Base-by-base conservation (phyloP, 2,329 filamentous ascomycete species). In the Hyphodiscus sp. region DNA sequence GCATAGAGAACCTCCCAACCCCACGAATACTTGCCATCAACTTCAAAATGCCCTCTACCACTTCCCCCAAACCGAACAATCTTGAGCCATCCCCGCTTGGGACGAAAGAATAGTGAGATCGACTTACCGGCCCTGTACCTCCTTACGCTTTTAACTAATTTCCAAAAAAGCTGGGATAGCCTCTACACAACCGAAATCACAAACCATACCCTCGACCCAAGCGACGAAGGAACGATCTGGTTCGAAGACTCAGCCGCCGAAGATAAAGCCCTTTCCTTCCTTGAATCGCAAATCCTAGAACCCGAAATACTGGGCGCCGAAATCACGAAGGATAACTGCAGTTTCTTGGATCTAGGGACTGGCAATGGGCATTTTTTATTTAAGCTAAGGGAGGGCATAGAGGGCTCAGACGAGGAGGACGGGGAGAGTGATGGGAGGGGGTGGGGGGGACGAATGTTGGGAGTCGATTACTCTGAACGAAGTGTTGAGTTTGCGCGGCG, bases 291-390 rank as follows among this genome's bases (percentile, higher is more conserved):
- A 23, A 55, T 67, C 30, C 47, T 57, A 1, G 49, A 49, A 16
- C 46, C 58, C 15, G 47, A 51, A 1, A 47, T 64, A 13, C 49
- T 66, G 9, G 59, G 60, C 1, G 30, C 50, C 1, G 50, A 50
- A 1, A 47, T 60, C 9, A 48, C 49, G 44, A 61, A 50, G 3
- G 48, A 64, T 5, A 63, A 69, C n/a, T 76, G 81, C 11, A 73
- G 79, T 1, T 84, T 96, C 56, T 76, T 97, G 0, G 94, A 99
- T 68, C 78, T 99, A 0, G 94, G 94, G 19, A 96, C 91, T 11
- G 94, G 94, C 1, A 99, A 99, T 72, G 94, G 92, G 1, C 89
- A 91, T 63, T 79, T 97, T 67, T 76, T 97, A n/a, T 89, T 94
- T 62, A 78, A 84, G n/a, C 74, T 97, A 30, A 74, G 87, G 30